These are phyloP conservation scores for Cydonia oblonga DNA, from an alignment of 331 rosid genomes.

Conservation along the genomic window DNA sequence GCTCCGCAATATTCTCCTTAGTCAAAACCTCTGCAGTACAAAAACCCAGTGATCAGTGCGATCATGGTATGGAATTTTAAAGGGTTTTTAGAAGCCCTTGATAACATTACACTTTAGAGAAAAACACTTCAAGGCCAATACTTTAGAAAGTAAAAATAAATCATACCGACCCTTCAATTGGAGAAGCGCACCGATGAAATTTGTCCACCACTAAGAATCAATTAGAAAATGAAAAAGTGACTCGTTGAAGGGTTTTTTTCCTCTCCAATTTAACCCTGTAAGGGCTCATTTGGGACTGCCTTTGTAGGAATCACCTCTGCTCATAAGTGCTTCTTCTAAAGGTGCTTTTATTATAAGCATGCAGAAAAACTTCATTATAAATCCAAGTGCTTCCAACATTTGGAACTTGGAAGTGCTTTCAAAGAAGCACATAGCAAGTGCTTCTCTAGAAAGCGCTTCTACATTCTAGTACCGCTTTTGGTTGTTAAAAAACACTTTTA, in stretches of 20 bases:
- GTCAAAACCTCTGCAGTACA: constrained; percentile 79
- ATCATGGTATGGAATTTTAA: background rate
- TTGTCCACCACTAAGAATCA: background rate
- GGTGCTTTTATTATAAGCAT: background rate
- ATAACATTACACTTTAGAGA: background rate
- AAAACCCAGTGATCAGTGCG: background rate
- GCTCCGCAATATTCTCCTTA: constrained; percentile 89
- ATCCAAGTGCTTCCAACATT: background rate
- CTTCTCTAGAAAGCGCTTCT: background rate
- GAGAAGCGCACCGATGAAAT: background rate
- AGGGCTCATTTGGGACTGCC: background rate
- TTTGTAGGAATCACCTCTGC: background rate
- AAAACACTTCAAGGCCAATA: background rate
- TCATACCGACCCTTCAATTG: background rate
- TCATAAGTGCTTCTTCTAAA: background rate
- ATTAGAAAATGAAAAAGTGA: background rate
- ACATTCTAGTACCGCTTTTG: background rate
- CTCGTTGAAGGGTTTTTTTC: background rate
- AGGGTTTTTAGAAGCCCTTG: background rate
- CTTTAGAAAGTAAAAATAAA: background rate
- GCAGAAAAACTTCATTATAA: background rate
- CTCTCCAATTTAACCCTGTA: background rate
- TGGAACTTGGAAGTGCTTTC: background rate
- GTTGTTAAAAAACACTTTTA: background rate
- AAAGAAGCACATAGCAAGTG: background rate